phyloP scores from a whole-genome alignment of 176 grass and related monocot species.

The Oryza nivara region DNA sequence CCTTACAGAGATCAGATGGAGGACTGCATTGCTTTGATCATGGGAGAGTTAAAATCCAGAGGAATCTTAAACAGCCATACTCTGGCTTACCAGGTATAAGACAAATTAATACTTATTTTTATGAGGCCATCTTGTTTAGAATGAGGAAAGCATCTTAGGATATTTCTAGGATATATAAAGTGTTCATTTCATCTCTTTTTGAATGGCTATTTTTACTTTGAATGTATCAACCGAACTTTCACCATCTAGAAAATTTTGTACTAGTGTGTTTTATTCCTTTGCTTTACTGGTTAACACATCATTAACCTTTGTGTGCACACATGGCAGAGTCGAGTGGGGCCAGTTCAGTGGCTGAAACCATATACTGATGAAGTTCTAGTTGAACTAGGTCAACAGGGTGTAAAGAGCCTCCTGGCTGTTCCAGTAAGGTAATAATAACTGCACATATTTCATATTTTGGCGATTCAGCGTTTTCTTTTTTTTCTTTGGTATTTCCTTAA shows the following conservation, averaged over 20 bases:
- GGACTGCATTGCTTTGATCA: slow-evolving; percentile 93
- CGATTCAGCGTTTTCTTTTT: not conserved
- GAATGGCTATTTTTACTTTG: not conserved
- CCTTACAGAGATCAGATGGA: slow-evolving; percentile 99
- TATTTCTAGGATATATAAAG: not conserved
- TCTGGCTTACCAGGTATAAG: slow-evolving; percentile 85
- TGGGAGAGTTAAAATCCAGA: slow-evolving; percentile 84
- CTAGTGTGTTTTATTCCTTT: not conserved
- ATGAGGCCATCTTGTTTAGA: not conserved
- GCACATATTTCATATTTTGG: not conserved
- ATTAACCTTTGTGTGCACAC: slow-evolving; percentile 35
- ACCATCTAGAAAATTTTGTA: slow-evolving; percentile 11
- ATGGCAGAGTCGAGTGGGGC: slow-evolving; percentile 88
- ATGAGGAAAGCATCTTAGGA: not conserved
- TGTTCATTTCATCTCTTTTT: not conserved
- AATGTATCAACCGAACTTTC: not conserved
- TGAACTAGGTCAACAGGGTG: slow-evolving; percentile 82
- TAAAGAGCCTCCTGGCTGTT: slow-evolving; percentile 93
- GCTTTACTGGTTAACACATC: not conserved
- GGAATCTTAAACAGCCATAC: slow-evolving; percentile 79
- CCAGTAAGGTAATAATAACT: slow-evolving; percentile 76
- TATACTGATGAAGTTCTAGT: slow-evolving; percentile 95
- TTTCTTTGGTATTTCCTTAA: not conserved
- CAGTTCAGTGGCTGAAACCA: slow-evolving; percentile 95
- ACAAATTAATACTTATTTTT: slow-evolving; percentile 24